Conservation (phyloP, 177 flowering plant species). For the Tripterygium wilfordii region DNA sequence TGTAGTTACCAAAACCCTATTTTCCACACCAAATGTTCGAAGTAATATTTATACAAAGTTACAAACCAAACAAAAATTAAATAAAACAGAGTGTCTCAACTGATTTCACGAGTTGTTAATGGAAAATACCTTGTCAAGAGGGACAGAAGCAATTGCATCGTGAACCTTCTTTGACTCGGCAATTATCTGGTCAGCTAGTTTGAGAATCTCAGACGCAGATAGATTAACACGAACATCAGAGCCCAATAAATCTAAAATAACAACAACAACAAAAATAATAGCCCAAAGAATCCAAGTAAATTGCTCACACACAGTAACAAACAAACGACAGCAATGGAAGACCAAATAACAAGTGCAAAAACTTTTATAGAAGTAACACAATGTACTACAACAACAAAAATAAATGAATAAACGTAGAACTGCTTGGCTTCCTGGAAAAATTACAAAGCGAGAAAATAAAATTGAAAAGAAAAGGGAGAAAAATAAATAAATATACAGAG, state of each 20-base stretch:
- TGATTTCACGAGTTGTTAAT: not conserved
- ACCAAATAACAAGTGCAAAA: not conserved
- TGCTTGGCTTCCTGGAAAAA: not conserved
- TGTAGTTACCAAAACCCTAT: too few relatives aligned
- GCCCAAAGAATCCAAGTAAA: not conserved
- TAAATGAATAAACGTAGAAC: not conserved
- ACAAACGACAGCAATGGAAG: too few relatives aligned
- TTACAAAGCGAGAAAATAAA: not conserved
- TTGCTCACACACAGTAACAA: too few relatives aligned
- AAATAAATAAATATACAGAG: not conserved
- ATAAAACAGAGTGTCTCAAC: not conserved
- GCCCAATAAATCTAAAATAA: slow-evolving; percentile 54
- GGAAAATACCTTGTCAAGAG: slow-evolving; percentile 63
- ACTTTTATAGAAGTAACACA: not conserved
- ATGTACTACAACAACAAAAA: not conserved
- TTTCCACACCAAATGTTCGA: too few relatives aligned
- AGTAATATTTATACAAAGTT: too few relatives aligned
- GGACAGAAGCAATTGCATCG: slow-evolving; percentile 79
- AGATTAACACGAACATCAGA: slow-evolving; percentile 51
- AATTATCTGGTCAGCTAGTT: slow-evolving; percentile 60
- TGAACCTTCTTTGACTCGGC: slow-evolving; percentile 72
- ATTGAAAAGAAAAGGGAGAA: not conserved
- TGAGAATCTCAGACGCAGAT: slow-evolving; percentile 69
- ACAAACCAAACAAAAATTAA: not conserved
- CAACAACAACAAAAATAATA: slow-evolving; percentile 1